These are phyloP conservation scores for Spathaspora arborariae DNA, from an alignment of 805 yeast genomes.

Conservation along the genomic window DNA sequence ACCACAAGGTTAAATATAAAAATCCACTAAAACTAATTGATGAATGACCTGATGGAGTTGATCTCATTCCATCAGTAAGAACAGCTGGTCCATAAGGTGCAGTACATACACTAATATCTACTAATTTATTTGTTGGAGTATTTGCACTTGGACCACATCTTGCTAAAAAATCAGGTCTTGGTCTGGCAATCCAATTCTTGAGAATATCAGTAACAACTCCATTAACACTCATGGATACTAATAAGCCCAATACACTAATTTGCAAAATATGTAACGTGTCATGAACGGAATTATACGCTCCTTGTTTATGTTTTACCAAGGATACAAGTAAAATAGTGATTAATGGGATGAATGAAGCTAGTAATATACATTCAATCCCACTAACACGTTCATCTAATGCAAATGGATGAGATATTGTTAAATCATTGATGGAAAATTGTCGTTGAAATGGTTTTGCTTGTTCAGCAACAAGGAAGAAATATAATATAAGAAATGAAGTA, in stretches of 20 bases:
- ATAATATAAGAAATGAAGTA: conserved; percentile 17
- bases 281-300: conserved; percentile 4
- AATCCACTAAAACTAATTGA: conserved; percentile 51
- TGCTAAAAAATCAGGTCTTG: conserved; percentile 32
- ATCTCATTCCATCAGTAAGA: conserved; percentile 50
- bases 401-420: conserved; percentile 34
- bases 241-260: conserved; percentile 27
- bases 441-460: conserved; percentile 30
- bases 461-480: conserved; percentile 30
- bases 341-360: conserved; percentile 22
- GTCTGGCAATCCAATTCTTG: conserved; percentile 32
- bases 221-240: conserved; percentile 23
- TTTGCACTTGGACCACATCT: conserved; percentile 28
- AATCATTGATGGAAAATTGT: conserved; percentile 30
- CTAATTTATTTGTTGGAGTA: conserved; percentile 22
- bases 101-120: conserved; percentile 26
- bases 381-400: conserved; percentile 28
- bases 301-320: conserved; percentile 3
- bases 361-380: conserved; percentile 22
- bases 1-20: conserved; percentile 45
- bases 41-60: conserved; percentile 58
- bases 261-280: conserved; percentile 16
- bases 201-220: conserved; percentile 35
- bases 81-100: conserved; percentile 26
- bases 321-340: conserved; percentile 15